Conservation (phyloP, 805 yeast genomes). For the Ogataea nitratoaversa region DNA sequence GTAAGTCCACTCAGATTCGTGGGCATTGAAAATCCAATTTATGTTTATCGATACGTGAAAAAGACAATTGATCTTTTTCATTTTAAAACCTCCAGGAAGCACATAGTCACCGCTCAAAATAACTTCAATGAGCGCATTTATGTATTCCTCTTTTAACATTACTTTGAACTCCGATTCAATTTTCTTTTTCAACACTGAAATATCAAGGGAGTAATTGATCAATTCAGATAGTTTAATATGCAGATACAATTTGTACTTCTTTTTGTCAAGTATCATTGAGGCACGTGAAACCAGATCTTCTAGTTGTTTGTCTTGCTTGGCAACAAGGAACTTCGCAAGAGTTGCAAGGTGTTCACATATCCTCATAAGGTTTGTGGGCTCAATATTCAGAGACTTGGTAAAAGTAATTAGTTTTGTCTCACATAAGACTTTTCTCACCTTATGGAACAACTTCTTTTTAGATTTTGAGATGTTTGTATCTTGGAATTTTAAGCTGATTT, state of each 20-base stretch:
- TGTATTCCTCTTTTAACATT: constrained; percentile 1
- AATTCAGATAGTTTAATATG: not conserved
- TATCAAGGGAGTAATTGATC: constrained; percentile 1
- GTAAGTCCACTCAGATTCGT: constrained; percentile 6
- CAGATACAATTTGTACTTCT: not conserved
- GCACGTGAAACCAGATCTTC: not conserved
- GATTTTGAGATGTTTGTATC: constrained; percentile 5
- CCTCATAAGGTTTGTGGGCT: constrained; percentile 10
- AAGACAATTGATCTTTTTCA: not conserved
- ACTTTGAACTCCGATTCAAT: constrained; percentile 2
- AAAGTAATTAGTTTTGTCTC: constrained; percentile 17
- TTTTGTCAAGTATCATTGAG: not conserved
- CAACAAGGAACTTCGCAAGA: constrained; percentile 3
- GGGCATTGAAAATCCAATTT: constrained; percentile 5
- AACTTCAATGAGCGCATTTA: constrained; percentile 4
- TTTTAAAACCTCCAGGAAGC: not conserved
- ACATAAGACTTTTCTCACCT: constrained; percentile 22
- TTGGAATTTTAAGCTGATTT: constrained; percentile 10
- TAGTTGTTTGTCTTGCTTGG: constrained; percentile 3
- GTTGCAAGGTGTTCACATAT: constrained; percentile 8
- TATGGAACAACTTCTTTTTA: constrained; percentile 24
- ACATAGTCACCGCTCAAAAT: constrained; percentile 1
- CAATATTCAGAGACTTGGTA: constrained; percentile 20
- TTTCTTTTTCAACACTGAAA: not conserved
- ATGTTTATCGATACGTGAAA: not conserved